Base-by-base conservation (phyloP, 2,329 filamentous ascomycete species). In the Ceratocystis diversiconidia region DNA sequence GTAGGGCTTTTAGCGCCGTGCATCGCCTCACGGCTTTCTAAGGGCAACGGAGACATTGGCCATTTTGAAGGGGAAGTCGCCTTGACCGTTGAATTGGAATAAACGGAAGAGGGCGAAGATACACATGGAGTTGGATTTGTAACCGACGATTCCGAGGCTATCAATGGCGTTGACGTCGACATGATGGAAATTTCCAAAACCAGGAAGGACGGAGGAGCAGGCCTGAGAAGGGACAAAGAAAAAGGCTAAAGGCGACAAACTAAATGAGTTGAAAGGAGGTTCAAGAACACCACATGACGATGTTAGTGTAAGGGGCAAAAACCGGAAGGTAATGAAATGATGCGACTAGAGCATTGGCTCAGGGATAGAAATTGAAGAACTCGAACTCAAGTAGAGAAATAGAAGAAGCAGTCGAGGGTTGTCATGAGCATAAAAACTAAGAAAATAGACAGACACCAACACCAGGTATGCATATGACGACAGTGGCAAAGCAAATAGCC, bases 71-170 rank as follows among this genome's bases (percentile, higher is more conserved):
- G 61, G 22, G 63, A 63, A 22, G 63, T 61, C 12, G 66, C 59
- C n/a, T 65, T 65, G 61, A 67, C 46, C 15, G 66, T 65, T 15
- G 66, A 65, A 44, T 62, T 65, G 50, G 66, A 67, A 55, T 61
- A 64, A 25, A 67, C 48, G 1, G 65, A 67, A 15, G 65, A 63
- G 8, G 65, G 65, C 28, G 65, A 67, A 22, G 65, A 67, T 12
- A 67, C 57, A 55, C 62, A 64, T n/a, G 65, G 22, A 12, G 25
- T 62, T 22, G 65, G 55, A 25, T 57, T 64, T 10, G 62, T 55
- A 19, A 61, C 32, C 7, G 62, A 50, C 8, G 43, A 36, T 19
- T 67, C 65, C 22, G 62, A 44, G 8, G 61, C 55, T 19, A 46
- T 46, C 1, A 67, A 48, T 28, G 62, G 46, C 10, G 62, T 61